Percentiles rank a stretch among this genome's conserved stretches.
Conservation (phyloP, 164 flowering plant species). For the Sextonia rubra region DNA sequence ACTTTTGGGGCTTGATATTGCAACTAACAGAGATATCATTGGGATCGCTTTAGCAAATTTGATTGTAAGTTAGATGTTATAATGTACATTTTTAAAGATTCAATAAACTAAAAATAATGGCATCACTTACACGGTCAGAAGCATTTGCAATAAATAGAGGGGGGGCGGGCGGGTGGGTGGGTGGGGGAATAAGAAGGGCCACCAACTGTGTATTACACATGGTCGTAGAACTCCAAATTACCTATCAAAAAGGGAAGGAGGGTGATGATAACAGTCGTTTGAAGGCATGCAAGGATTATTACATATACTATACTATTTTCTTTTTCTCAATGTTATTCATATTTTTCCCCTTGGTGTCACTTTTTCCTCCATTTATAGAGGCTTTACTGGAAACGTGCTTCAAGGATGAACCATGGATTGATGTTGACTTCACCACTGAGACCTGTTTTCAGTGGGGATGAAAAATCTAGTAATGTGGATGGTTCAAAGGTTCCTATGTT, state of each 20-base stretch:
- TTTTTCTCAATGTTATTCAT: not conserved
- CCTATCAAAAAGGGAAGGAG: too few species aligned
- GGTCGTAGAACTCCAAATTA: too few species aligned
- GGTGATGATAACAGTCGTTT: not conserved
- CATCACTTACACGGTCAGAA: not conserved
- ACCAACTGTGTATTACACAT: too few species aligned
- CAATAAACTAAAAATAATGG: not conserved
- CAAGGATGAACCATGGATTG: conserved; percentile 56
- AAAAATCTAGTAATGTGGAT: conserved; percentile 19
- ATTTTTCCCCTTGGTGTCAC: not conserved
- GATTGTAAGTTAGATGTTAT: conserved; percentile 39
- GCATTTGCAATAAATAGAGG: not conserved
- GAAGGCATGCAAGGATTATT: not conserved
- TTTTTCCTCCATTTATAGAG: conserved; percentile 32
- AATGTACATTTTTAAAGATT: too few species aligned
- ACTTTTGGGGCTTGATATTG: conserved; percentile 56
- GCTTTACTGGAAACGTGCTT: conserved; percentile 79
- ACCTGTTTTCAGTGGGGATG: conserved; percentile 30
- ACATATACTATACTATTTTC: not conserved
- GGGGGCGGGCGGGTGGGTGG: too few species aligned
- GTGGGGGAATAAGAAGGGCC: too few species aligned
- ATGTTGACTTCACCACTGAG: conserved; percentile 71
- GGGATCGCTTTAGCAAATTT: conserved; percentile 69
- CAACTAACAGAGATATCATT: conserved; percentile 60
- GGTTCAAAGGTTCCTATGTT: conserved; percentile 39